A percentile compares a stretch with the other conserved stretches of the same genome.
These are phyloP conservation scores for Pelargonium myrrhifolium DNA, from an alignment of 441 rosid species.

Conservation along the genomic window DNA sequence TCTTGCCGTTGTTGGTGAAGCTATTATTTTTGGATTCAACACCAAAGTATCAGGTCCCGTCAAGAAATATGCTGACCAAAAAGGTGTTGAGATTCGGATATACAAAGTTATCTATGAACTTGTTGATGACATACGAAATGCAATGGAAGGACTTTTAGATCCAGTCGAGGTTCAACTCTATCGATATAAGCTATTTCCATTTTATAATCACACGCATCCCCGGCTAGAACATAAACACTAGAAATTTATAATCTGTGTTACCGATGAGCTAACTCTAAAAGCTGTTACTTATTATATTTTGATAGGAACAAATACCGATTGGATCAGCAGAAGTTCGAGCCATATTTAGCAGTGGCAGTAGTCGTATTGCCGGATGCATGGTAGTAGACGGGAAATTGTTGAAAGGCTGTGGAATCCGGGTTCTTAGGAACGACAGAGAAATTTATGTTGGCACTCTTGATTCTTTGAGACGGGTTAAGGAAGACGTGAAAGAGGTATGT, in stretches of 20 bases:
- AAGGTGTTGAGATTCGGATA: constrained; percentile 89
- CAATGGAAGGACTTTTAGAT: constrained; percentile 97
- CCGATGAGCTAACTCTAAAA: constrained; percentile 17
- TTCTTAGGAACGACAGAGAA: constrained; percentile 55
- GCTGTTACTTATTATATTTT: constrained; percentile 22
- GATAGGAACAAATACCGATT: constrained; percentile 70
- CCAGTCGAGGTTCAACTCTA: constrained; percentile 58
- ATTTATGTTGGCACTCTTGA: constrained; percentile 66
- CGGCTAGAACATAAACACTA: neutral
- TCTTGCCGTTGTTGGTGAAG: constrained; percentile 85
- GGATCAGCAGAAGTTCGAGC: constrained; percentile 91
- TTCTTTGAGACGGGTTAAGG: constrained; percentile 86
- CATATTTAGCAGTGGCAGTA: constrained; percentile 91
- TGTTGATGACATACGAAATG: constrained; percentile 79
- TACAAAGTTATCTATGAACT: constrained; percentile 91
- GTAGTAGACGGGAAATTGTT: constrained; percentile 81
- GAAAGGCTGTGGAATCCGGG: constrained; percentile 79
- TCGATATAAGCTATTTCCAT: constrained; percentile 12
- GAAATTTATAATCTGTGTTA: constrained; percentile 8
- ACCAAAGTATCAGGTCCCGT: constrained; percentile 74
- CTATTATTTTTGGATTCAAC: constrained; percentile 80
- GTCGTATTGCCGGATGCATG: constrained; percentile 98
- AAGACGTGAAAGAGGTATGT: constrained; percentile 86
- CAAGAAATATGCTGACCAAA: constrained; percentile 70
- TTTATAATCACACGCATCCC: neutral